Conservation (phyloP, 176 grass and related monocot genomes). For the Melocanna baccifera region DNA sequence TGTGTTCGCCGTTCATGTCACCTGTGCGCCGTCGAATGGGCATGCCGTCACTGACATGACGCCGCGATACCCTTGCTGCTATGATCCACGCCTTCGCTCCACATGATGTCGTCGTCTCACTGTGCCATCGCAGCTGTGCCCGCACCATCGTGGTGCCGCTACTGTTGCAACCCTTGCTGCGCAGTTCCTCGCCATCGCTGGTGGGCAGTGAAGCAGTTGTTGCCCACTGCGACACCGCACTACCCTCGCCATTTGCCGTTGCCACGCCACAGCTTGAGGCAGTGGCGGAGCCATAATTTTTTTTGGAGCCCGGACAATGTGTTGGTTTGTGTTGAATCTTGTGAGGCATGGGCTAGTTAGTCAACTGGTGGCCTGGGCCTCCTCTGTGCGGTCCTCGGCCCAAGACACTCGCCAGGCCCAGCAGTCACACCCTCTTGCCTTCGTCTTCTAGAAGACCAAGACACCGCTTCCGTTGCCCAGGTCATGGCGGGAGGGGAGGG, state of each 20-base stretch:
- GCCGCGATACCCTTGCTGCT: neutral
- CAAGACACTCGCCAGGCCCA: too few relatives aligned
- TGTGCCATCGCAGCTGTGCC: neutral
- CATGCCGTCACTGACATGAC: neutral
- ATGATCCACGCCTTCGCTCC: neutral
- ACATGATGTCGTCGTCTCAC: neutral
- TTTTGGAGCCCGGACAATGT: too few relatives aligned
- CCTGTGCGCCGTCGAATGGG: neutral
- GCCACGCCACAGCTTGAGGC: too few relatives aligned
- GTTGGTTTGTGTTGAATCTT: too few relatives aligned
- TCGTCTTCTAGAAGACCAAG: too few relatives aligned
- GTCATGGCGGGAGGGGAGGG: too few relatives aligned
- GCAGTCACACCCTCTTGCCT: too few relatives aligned
- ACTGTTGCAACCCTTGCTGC: neutral
- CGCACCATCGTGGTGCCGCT: neutral
- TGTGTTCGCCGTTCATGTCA: neutral
- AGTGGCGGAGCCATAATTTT: too few relatives aligned
- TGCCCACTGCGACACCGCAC: neutral
- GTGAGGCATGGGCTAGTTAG: too few relatives aligned
- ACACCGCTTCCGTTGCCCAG: too few relatives aligned
- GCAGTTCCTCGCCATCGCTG: neutral
- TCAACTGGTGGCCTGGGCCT: too few relatives aligned
- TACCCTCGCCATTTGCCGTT: neutral
- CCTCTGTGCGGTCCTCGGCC: too few relatives aligned
- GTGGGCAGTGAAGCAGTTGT: neutral